A percentile compares a stretch with the other conserved stretches of the same genome.
Evolutionary conservation across 1,284 basidiomycete genomes (phyloP).

Genomic region (Rhodotorula sp.): DNA sequence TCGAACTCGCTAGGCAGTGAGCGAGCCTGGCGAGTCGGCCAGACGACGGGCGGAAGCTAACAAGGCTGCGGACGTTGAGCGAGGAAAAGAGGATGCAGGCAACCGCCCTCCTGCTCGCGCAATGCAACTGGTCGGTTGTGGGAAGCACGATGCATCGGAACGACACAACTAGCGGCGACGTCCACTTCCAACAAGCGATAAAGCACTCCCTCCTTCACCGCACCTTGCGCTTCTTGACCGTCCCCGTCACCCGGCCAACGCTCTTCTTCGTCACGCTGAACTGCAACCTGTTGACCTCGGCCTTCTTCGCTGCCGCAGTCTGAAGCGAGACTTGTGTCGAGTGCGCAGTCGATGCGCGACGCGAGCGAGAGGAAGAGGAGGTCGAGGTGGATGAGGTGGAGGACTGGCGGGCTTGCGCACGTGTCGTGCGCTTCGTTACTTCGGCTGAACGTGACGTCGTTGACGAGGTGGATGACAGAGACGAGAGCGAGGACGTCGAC

Average conservation of each 20-base stretch:
- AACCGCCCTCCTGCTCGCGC: not conserved
- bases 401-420: not conserved
- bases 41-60: not conserved
- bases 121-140: too few relatives aligned
- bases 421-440: too few relatives aligned
- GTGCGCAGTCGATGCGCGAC: not conserved
- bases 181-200: too few relatives aligned
- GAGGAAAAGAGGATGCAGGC: not conserved
- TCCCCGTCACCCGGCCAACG: slow-evolving; percentile 12
- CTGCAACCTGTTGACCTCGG: not conserved
- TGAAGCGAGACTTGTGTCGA: not conserved
- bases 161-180: too few relatives aligned
- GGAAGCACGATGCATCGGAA: too few relatives aligned
- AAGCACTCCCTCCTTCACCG: not conserved
- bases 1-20: too few relatives aligned
- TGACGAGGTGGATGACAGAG: not conserved
- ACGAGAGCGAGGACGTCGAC: not conserved
- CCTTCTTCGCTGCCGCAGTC: not conserved
- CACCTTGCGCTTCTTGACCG: not conserved
- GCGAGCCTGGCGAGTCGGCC: too few relatives aligned
- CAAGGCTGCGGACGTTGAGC: too few relatives aligned
- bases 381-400: not conserved
- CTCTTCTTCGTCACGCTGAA: slow-evolving; percentile 14
- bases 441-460: not conserved
- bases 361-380: not conserved